These are phyloP conservation scores for Brassica balearica DNA, from an alignment of 441 rosid genomes.

Conservation along the genomic window DNA sequence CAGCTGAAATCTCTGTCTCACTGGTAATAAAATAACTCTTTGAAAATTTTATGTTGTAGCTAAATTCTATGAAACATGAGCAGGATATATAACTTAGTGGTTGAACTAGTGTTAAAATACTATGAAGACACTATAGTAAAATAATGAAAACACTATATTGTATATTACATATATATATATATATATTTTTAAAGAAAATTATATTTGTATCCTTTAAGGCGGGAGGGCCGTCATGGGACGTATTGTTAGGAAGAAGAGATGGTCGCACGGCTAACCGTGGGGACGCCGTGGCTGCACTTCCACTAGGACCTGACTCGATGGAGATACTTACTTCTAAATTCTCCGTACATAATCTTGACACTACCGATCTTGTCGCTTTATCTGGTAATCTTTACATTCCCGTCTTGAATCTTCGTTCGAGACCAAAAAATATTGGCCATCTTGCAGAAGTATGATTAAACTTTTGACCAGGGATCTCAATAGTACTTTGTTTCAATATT, in stretches of 20 bases:
- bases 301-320: slow-evolving; percentile 46
- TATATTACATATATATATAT: no score
- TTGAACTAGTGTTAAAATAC: neutral
- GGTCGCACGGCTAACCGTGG: slow-evolving; percentile 45
- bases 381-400: slow-evolving; percentile 46
- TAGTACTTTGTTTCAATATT: neutral
- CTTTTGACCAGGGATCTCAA: neutral
- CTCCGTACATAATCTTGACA: slow-evolving; percentile 52
- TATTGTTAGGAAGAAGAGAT: slow-evolving; percentile 57
- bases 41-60: neutral
- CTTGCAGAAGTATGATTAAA: neutral
- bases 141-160: no score
- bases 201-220: slow-evolving; percentile 36
- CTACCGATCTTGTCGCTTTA: slow-evolving; percentile 56
- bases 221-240: slow-evolving; percentile 60
- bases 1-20: slow-evolving; percentile 53
- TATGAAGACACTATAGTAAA: no score
- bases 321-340: slow-evolving; percentile 48
- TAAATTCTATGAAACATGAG: neutral
- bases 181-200: neutral
- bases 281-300: slow-evolving; percentile 51
- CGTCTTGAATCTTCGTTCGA: neutral
- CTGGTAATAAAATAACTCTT: slow-evolving; percentile 40
- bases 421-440: neutral
- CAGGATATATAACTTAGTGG: neutral